phyloP scores from a whole-genome alignment of 2,329 filamentous ascomycete genomes.

The Colletotrichum sp. region DNA sequence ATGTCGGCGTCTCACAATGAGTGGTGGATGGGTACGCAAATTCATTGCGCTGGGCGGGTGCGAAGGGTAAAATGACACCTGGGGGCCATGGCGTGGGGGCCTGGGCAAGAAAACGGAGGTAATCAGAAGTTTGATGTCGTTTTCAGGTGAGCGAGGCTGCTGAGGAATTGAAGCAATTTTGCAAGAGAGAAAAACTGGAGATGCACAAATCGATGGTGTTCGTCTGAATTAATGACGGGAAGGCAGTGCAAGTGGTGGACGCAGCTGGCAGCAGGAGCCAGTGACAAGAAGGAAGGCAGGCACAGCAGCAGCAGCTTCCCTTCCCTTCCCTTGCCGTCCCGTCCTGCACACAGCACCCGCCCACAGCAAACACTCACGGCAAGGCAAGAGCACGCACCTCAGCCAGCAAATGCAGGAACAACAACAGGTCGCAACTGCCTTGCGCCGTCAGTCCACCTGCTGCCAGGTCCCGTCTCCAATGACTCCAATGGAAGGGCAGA shows the following conservation, averaged over 20 bases:
- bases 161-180: constrained; percentile 2
- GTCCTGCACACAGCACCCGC: neutral
- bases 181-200: neutral
- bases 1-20: constrained; percentile 8
- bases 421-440: neutral
- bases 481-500: neutral
- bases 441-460: neutral
- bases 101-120: neutral
- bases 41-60: neutral
- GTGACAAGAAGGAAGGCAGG: neutral
- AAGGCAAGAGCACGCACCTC: neutral
- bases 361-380: neutral
- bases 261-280: neutral
- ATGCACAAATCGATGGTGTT: neutral
- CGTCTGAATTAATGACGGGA: neutral
- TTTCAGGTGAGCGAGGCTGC: neutral
- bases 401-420: neutral
- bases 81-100: constrained; percentile 11
- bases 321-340: neutral
- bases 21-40: neutral
- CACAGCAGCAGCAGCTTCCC: neutral
- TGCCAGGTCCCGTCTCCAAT: neutral
- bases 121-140: constrained; percentile 1
- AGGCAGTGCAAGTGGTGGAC: neutral
- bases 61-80: neutral